phyloP scores from a whole-genome alignment of 768 basidiomycete genomes.

The Phlebiopsis gigantea region DNA sequence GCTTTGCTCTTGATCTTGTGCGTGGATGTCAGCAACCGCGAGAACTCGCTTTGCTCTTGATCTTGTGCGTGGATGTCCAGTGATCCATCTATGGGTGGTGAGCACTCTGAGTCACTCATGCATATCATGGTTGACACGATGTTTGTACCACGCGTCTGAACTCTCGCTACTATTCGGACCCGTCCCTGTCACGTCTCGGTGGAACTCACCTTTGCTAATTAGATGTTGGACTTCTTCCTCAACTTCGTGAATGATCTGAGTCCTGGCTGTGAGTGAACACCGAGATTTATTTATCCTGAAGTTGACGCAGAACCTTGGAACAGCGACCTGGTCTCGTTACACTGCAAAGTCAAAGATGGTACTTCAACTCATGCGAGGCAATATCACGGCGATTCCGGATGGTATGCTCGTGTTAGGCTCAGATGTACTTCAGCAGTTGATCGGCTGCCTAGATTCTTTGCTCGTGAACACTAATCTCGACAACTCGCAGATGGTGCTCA shows the following conservation, averaged over 20 bases:
- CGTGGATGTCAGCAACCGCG: no score
- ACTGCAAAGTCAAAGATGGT: slow-evolving; percentile 30
- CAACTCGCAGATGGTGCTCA: slow-evolving; percentile 34
- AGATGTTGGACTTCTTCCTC: slow-evolving; percentile 44
- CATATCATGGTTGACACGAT: no score
- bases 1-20: no score
- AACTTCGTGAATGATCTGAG: slow-evolving; percentile 48
- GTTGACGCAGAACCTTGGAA: background rate
- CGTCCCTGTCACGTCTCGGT: slow-evolving; percentile 35
- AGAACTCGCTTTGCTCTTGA: no score
- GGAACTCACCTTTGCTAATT: slow-evolving; percentile 34
- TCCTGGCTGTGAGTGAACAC: slow-evolving; percentile 36
- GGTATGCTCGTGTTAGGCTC: slow-evolving; percentile 28
- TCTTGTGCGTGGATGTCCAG: no score
- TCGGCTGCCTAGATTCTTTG: slow-evolving; percentile 33
- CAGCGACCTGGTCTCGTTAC: slow-evolving; percentile 46
- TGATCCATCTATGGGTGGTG: no score
- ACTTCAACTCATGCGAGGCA: slow-evolving; percentile 46
- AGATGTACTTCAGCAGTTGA: background rate
- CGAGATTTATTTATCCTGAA: slow-evolving; percentile 22
- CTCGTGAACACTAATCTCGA: slow-evolving; percentile 39
- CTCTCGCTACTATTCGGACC: slow-evolving; percentile 42
- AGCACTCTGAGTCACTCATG: no score
- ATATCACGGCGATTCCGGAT: slow-evolving; percentile 50
- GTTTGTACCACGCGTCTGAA: slow-evolving; percentile 43